Evolutionary conservation across 2,329 filamentous ascomycete species (phyloP).

Genomic region (Zelopaecilomyces penicillatus): DNA sequence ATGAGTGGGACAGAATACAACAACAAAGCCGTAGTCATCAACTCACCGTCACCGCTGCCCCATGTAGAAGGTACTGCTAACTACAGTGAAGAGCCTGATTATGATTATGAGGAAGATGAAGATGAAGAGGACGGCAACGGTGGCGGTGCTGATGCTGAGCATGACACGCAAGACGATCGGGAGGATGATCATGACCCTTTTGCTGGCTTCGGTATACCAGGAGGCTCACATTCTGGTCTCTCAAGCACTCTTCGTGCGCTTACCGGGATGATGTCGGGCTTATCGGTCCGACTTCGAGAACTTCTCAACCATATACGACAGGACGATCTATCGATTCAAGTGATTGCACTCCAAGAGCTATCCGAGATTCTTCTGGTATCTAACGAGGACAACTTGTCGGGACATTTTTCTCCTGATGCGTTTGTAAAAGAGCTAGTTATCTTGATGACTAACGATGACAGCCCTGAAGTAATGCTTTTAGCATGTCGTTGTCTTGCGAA

Average conservation of each 20-base stretch:
- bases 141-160: too few species aligned
- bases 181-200: conserved; percentile 56
- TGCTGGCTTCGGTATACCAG: conserved; percentile 59
- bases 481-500: conserved; percentile 95
- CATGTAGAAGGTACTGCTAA: conserved; percentile 15
- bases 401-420: conserved; percentile 87
- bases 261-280: conserved; percentile 84
- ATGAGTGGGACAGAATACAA: conserved; percentile 64
- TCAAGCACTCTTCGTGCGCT: conserved; percentile 78
- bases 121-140: conserved; percentile 32
- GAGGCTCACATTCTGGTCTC: conserved; percentile 54
- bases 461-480: conserved; percentile 93
- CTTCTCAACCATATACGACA: conserved; percentile 68
- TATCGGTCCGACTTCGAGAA: conserved; percentile 70
- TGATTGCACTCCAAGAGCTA: conserved; percentile 86
- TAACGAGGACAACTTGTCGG: conserved; percentile 91
- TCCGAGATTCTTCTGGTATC: conserved; percentile 90
- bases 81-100: conserved; percentile 1
- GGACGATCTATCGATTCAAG: conserved; percentile 81
- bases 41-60: too few species aligned
- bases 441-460: conserved; percentile 91
- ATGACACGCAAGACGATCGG: conserved; percentile 43
- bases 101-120: conserved; percentile 17
- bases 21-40: too few species aligned
- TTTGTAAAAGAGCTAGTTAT: conserved; percentile 91